Evolutionary conservation across 371 early-diverging fungal species (phyloP), one percentile per base, ranked within the genome.

Genomic region (Mortierella sp.): DNA sequence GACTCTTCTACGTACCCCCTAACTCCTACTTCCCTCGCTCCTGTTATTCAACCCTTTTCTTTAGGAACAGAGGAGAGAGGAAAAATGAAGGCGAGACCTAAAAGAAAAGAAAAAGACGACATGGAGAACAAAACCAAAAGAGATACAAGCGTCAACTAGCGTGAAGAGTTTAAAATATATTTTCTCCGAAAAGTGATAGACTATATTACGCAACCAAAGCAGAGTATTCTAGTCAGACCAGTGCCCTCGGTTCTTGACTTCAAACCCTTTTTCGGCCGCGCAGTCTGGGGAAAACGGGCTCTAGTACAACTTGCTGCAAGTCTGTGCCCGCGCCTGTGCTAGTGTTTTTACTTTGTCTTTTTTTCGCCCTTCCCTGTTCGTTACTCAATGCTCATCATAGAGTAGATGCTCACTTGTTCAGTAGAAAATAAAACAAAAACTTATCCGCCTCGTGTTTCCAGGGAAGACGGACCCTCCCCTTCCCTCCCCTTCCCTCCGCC

Each of bases 401-500:
- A 51, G 51, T 51, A 16, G 51, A 51, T 21, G 21, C 51, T 51
- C 51, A 51, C 6, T 51, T 51, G 16, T 51, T 51, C 51, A 21
- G 51, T 51, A 4, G 5, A 51, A 51, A 51, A 51, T 51, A n/a
- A 58, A 56, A 24, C 0, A 24, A 55, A 21, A 55, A 11, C 56
- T 56, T 56, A 56, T 56, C 56, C 56, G 10, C 56, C 56, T 56
- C 56, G 60, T 58, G 60, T 58, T 58, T 58, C 60, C 32, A 58
- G 60, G 60, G 32, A 58, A 58, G 60, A 58, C 60, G 29, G 27
- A 29, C 60, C 29, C 14, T 56, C 11, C 56, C 56, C 56, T 56
- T 18, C 27, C 24, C 29, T 29, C 11, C 56, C 56, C 56, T 56
- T 18, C 27, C 24, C 29, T 29, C n/a, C n/a, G n/a, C 60, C 60